Conservation (phyloP, 805 yeast genomes). For the Kodamaea sagamina region DNA sequence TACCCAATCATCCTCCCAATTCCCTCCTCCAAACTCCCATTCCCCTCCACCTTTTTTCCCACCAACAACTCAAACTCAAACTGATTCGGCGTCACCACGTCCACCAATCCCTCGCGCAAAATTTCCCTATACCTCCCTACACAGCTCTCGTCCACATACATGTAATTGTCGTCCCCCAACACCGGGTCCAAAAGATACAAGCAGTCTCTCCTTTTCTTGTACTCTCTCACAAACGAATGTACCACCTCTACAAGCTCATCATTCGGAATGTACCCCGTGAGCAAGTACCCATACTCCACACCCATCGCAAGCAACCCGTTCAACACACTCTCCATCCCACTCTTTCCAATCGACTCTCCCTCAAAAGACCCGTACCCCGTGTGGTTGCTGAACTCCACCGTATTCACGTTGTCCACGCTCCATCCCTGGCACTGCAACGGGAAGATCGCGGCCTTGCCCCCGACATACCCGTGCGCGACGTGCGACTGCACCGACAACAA, state of each 20-base stretch:
- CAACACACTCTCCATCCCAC: constrained; percentile 13
- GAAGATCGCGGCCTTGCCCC: constrained; percentile 65
- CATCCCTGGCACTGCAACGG: constrained; percentile 66
- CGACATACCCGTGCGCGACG: constrained; percentile 74
- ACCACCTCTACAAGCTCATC: constrained; percentile 45
- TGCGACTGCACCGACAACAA: constrained; percentile 65
- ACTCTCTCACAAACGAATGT: constrained; percentile 31
- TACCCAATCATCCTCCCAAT: constrained; percentile 34
- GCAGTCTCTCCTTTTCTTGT: constrained; percentile 36
- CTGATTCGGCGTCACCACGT: constrained; percentile 86
- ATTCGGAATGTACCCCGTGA: constrained; percentile 72
- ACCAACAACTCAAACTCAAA: constrained; percentile 79
- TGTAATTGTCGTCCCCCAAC: constrained; percentile 74
- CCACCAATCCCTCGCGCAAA: constrained; percentile 63
- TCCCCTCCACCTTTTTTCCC: constrained; percentile 42
- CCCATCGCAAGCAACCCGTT: constrained; percentile 11
- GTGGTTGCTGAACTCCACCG: constrained; percentile 69
- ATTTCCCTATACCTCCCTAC: constrained; percentile 41
- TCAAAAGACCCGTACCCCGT: constrained; percentile 64
- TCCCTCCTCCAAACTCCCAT: constrained; percentile 46
- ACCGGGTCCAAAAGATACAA: constrained; percentile 75
- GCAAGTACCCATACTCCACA: constrained; percentile 41
- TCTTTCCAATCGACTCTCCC: constrained; percentile 43
- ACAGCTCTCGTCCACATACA: constrained; percentile 58
- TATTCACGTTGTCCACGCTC: constrained; percentile 67